phyloP scores from a whole-genome alignment of 345 rosid genomes.

The Camelina laxa region DNA sequence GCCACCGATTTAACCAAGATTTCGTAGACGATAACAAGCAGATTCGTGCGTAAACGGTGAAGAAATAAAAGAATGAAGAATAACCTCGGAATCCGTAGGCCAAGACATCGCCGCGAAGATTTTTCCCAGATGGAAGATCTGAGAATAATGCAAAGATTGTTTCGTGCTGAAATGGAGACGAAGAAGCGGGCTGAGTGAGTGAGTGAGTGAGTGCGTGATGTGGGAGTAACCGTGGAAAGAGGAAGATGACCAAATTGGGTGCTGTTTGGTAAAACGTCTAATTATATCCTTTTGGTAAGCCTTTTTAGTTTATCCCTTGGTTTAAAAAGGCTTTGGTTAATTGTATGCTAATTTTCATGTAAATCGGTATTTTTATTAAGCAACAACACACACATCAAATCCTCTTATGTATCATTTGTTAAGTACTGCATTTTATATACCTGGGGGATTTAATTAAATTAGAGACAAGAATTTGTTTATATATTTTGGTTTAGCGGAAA shows the following conservation, averaged over 20 bases:
- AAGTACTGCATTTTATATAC: too few species aligned
- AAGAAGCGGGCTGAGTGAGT: slow-evolving; percentile 12
- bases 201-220: slow-evolving; percentile 29
- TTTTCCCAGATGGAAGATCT: slow-evolving; percentile 29
- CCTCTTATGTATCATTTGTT: too few species aligned
- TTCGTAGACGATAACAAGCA: slow-evolving; percentile 12
- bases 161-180: slow-evolving; percentile 5
- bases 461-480: not conserved
- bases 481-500: not conserved
- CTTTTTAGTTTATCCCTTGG: too few species aligned
- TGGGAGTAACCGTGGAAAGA: slow-evolving; percentile 40
- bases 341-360: too few species aligned
- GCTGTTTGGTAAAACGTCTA: slow-evolving; percentile 44
- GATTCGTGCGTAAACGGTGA: not conserved
- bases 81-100: slow-evolving; percentile 48
- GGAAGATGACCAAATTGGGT: slow-evolving; percentile 31
- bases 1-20: not conserved
- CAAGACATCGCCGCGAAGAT: slow-evolving; percentile 44
- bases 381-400: too few species aligned
- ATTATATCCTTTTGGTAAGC: too few species aligned
- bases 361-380: too few species aligned
- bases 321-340: too few species aligned
- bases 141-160: not conserved
- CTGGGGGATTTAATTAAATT: too few species aligned
- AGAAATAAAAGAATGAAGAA: not conserved